Evolutionary conservation across 1,284 basidiomycete genomes (phyloP).

Genomic region (Moniliophthora roreri): DNA sequence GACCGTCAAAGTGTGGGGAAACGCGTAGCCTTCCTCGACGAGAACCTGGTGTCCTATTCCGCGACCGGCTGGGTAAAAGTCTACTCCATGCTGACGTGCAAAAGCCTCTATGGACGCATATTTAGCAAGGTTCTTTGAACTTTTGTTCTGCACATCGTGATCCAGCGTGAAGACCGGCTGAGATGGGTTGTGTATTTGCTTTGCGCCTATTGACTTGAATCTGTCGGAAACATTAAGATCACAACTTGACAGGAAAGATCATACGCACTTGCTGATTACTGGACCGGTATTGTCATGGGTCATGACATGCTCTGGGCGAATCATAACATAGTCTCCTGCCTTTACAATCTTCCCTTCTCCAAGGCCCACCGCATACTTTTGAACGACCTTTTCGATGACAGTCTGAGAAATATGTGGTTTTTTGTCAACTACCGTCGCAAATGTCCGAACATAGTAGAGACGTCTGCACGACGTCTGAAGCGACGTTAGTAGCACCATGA

Average conservation of each 20-base stretch:
- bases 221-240: conserved; percentile 37
- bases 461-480: not conserved
- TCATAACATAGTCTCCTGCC: conserved; percentile 99
- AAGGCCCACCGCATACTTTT: conserved; percentile 92
- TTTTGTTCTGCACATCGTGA: conserved; percentile 98
- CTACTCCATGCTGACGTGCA: conserved; percentile 82
- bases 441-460: conserved; percentile 3
- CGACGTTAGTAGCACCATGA: conserved; percentile 1
- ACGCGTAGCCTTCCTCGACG: conserved; percentile 95
- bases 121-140: conserved; percentile 91
- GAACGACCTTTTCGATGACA: conserved; percentile 96
- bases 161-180: conserved; percentile 97
- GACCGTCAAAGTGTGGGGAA: conserved; percentile 90
- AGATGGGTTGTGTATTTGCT: conserved; percentile 76
- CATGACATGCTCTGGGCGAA: conserved; percentile 96
- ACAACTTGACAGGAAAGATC: conserved; percentile 7
- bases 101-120: conserved; percentile 93
- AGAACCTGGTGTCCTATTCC: conserved; percentile 98
- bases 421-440: conserved; percentile 12
- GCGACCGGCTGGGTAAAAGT: conserved; percentile 97
- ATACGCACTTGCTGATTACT: conserved; percentile 88
- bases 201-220: conserved; percentile 95
- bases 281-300: conserved; percentile 98
- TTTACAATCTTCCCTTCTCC: conserved; percentile 76
- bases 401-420: conserved; percentile 68